Percentiles rank a stretch among this genome's conserved stretches.
phyloP scores from a whole-genome alignment of 2,329 filamentous ascomycete species.

The Ophiostoma australiae region DNA sequence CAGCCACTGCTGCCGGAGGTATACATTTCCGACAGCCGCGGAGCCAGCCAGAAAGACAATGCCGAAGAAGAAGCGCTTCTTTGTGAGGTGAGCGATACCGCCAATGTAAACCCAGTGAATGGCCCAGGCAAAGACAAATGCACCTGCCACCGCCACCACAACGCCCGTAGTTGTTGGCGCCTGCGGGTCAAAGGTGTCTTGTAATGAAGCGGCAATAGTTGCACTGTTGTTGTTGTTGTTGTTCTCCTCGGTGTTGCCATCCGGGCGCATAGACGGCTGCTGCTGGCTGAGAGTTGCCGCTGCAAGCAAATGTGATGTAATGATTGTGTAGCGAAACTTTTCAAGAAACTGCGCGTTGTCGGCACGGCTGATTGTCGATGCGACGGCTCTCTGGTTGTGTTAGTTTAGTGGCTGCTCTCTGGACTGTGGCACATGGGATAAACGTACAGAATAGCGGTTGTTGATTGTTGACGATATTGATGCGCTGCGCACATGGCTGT shows the following conservation, averaged over 20 bases:
- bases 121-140: constrained; percentile 63
- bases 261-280: constrained; percentile 22
- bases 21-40: constrained; percentile 61
- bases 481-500: constrained; percentile 37
- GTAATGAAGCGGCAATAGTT: neutral
- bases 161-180: constrained; percentile 40
- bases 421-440: neutral
- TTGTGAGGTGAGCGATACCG: constrained; percentile 49
- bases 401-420: constrained; percentile 8
- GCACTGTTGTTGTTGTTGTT: neutral
- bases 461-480: constrained; percentile 44
- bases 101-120: constrained; percentile 64
- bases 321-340: constrained; percentile 87
- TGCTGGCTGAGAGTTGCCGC: constrained; percentile 51
- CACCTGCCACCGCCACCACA: constrained; percentile 56
- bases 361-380: constrained; percentile 65
- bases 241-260: neutral
- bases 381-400: constrained; percentile 56
- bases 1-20: constrained; percentile 74
- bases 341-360: constrained; percentile 85
- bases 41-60: constrained; percentile 48
- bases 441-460: constrained; percentile 49
- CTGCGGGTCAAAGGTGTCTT: constrained; percentile 24
- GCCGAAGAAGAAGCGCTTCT: constrained; percentile 48
- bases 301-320: constrained; percentile 82